A percentile compares a stretch with the other conserved stretches of the same genome.
Conservation (phyloP, 345 rosid species). For the Aethionema arabicum region DNA sequence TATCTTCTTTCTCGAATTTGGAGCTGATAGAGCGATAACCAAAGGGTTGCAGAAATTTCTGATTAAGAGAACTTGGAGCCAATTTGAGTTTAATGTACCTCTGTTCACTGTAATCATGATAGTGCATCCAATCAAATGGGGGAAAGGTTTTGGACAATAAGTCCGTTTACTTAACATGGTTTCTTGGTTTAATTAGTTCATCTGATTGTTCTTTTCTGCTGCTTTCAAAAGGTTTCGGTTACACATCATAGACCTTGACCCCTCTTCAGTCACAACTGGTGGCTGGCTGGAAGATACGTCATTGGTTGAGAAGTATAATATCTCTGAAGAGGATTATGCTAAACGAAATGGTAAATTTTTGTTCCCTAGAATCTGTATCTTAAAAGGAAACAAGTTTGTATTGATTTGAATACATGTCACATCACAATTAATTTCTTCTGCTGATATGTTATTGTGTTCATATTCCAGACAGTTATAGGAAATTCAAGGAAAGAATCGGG, state of each 20-base stretch:
- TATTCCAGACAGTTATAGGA: slow-evolving; percentile 71
- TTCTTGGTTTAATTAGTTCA: slow-evolving; percentile 1
- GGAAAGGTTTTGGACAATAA: neutral
- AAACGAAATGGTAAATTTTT: slow-evolving; percentile 54
- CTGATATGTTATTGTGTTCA: slow-evolving; percentile 19
- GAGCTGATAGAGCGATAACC: neutral
- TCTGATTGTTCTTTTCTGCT: slow-evolving; percentile 22
- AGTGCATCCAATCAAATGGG: slow-evolving; percentile 8
- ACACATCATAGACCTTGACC: slow-evolving; percentile 80
- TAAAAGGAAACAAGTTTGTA: neutral
- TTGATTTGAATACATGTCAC: neutral
- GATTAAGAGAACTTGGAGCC: slow-evolving; percentile 10
- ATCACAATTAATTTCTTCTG: slow-evolving; percentile 1
- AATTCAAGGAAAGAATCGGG: slow-evolving; percentile 67
- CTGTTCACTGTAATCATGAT: slow-evolving; percentile 13
- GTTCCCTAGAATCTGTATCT: neutral
- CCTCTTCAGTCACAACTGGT: slow-evolving; percentile 85
- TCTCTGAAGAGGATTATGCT: slow-evolving; percentile 78
- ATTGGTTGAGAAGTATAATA: slow-evolving; percentile 72
- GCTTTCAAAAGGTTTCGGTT: slow-evolving; percentile 58
- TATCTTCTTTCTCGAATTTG: neutral
- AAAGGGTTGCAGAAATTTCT: neutral
- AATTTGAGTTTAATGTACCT: neutral
- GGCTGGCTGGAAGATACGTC: slow-evolving; percentile 98
- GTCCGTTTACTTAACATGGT: neutral